Percentiles rank a stretch among this genome's conserved stretches.
Evolutionary conservation across 768 basidiomycete species (phyloP).

Genomic region (Butyriboletus loyo): DNA sequence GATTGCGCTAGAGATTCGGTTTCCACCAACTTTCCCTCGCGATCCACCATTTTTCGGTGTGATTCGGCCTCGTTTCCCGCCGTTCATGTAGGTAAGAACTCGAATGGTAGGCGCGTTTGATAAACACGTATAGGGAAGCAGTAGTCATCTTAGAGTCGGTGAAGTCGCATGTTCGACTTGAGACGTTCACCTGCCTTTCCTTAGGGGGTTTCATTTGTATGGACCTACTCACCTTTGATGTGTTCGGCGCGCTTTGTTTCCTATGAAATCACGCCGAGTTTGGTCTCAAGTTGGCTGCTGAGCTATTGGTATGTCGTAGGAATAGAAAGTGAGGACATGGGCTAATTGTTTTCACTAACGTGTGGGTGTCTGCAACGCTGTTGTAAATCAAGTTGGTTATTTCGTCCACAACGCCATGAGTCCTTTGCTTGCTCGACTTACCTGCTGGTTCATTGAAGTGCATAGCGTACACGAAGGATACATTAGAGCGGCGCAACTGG

Average conservation of each 20-base stretch:
- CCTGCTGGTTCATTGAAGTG: background rate
- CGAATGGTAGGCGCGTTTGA: background rate
- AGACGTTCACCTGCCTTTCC: background rate
- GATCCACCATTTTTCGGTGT: conserved; percentile 77
- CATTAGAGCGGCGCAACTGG: conserved; percentile 66
- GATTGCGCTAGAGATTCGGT: conserved; percentile 70
- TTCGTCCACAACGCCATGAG: conserved; percentile 56
- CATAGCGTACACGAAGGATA: conserved; percentile 48
- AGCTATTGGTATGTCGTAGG: conserved; percentile 49
- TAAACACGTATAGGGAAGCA: conserved; percentile 45
- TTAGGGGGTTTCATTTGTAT: conserved; percentile 72
- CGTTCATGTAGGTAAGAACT: conserved; percentile 49
- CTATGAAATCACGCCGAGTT: background rate
- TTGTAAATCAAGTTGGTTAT: conserved; percentile 69
- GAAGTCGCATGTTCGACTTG: conserved; percentile 2
- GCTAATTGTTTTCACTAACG: background rate
- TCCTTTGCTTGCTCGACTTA: background rate
- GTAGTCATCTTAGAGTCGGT: conserved; percentile 68
- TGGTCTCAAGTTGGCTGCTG: conserved; percentile 48
- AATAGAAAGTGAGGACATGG: background rate
- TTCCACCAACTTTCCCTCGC: conserved; percentile 62
- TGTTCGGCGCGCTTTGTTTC: background rate
- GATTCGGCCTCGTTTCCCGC: conserved; percentile 67
- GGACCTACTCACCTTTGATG: conserved; percentile 65
- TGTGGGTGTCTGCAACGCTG: too few species aligned